Evolutionary conservation across 148 eudicot species (phyloP), one percentile per base, ranked within the genome.

Genomic region (Silene uniflora): DNA sequence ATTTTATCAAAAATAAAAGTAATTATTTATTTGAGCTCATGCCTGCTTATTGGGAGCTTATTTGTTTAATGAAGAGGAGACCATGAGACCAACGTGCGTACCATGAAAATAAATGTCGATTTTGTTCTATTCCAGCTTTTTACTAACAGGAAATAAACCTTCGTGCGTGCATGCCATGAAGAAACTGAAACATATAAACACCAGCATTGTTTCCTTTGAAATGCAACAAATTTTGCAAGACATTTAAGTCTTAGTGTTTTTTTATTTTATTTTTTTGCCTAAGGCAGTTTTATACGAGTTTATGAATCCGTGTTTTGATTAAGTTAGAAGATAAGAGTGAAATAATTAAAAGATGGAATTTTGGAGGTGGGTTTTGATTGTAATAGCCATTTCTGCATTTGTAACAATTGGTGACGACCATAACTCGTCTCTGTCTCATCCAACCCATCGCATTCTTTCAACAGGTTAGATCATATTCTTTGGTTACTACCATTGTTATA

Each of bases 401-500:
- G 32, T 76, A 17, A 29, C 10, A 10, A 61, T 76, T 42, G 65
- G 70, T 74, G 83, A 77, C 17, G 71, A 81, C 61, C 29, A 35
- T 10, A 0, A 52, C 10, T 12, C 24, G 1, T 62, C 80, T 47
- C 79, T 75, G n/a, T 22, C 82, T 78, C 83, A 67, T 27, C 82
- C 67, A 6, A 78, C 84, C 69, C 84, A 78, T 74, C 84, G 84
- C 49, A 84, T 84, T 52, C 56, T 52, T 78, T 84, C 86, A 32
- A 4, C 35, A 75, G 86, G 86, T 84, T n/a, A 27, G 66, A 61
- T 62, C 17, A 24, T 62, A 18, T 14, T 44, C 17, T 19, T 56
- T 49, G 3, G 67, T 27, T n/a, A n/a, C n/a, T n/a, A n/a, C n/a
- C n/a, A n/a, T n/a, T n/a, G n/a, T n/a, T n/a, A n/a, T n/a, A n/a